Evolutionary conservation across 106 monocot species (phyloP).

Genomic region (Posidonia australis): DNA sequence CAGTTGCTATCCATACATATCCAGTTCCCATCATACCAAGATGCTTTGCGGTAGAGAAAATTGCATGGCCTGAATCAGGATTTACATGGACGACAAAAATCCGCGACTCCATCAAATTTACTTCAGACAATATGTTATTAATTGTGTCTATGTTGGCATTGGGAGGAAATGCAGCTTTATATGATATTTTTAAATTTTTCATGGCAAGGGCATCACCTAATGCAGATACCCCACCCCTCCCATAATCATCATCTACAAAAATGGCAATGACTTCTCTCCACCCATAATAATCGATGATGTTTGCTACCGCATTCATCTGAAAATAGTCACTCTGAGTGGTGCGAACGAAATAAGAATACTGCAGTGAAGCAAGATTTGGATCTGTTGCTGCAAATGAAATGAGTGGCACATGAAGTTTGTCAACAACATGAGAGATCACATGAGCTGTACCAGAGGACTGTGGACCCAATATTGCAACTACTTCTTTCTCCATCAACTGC

Average conservation of each 20-base stretch:
- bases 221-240: conserved; percentile 45
- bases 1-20: conserved; percentile 82
- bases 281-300: conserved; percentile 36
- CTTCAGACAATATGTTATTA: conserved; percentile 32
- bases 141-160: conserved; percentile 16
- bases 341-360: conserved; percentile 54
- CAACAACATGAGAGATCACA: conserved; percentile 54
- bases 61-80: conserved; percentile 55
- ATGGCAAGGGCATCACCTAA: conserved; percentile 41
- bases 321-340: conserved; percentile 48
- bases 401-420: conserved; percentile 60
- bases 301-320: conserved; percentile 67
- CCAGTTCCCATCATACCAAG: conserved; percentile 50
- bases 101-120: conserved; percentile 71
- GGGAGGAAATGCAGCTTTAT: conserved; percentile 55
- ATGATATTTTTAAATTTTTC: conserved; percentile 51
- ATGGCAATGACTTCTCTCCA: conserved; percentile 69
- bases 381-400: conserved; percentile 78
- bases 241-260: conserved; percentile 67
- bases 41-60: conserved; percentile 44
- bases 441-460: conserved; percentile 69
- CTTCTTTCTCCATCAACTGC: conserved; percentile 63
- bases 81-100: conserved; percentile 69
- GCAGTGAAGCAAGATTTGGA: conserved; percentile 45
- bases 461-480: conserved; percentile 70